Percentiles rank a stretch among this genome's conserved stretches.
phyloP scores from a whole-genome alignment of 495 filamentous ascomycete genomes.

The Tirmania nivea region DNA sequence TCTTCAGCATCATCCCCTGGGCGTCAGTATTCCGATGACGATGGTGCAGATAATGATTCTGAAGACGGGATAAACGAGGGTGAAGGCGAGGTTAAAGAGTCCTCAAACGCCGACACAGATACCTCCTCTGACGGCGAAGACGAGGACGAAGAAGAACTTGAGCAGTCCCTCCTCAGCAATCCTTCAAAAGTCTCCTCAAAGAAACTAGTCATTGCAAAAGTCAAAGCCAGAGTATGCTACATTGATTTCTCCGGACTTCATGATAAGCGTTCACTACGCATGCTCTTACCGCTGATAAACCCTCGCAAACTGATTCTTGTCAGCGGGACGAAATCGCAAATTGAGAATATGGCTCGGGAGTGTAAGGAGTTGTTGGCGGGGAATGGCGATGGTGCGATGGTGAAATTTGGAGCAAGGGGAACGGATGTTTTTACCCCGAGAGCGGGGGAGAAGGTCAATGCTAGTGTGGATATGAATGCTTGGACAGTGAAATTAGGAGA shows the following conservation, averaged over 20 bases:
- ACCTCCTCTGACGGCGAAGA: slow-evolving; percentile 24
- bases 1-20: slow-evolving; percentile 23
- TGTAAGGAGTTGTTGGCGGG: slow-evolving; percentile 52
- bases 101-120: slow-evolving; percentile 28
- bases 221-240: slow-evolving; percentile 57
- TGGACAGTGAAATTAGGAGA: slow-evolving; percentile 86
- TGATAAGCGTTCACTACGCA: slow-evolving; percentile 75
- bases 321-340: slow-evolving; percentile 58
- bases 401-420: slow-evolving; percentile 16
- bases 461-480: slow-evolving; percentile 91
- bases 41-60: slow-evolving; percentile 25
- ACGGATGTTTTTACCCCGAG: slow-evolving; percentile 58
- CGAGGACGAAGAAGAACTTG: slow-evolving; percentile 28
- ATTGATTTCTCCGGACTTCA: slow-evolving; percentile 85
- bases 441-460: slow-evolving; percentile 51
- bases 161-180: slow-evolving; percentile 32
- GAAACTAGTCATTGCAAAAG: slow-evolving; percentile 31
- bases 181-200: slow-evolving; percentile 52
- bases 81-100: slow-evolving; percentile 26
- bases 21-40: slow-evolving; percentile 21
- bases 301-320: slow-evolving; percentile 83
- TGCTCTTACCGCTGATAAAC: slow-evolving; percentile 84
- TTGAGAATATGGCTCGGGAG: slow-evolving; percentile 49
- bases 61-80: slow-evolving; percentile 20
- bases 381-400: slow-evolving; percentile 16